A percentile compares a stretch with the other conserved stretches of the same genome.
phyloP scores from a whole-genome alignment of 1,284 basidiomycete genomes.

The Trametes hirsuta region DNA sequence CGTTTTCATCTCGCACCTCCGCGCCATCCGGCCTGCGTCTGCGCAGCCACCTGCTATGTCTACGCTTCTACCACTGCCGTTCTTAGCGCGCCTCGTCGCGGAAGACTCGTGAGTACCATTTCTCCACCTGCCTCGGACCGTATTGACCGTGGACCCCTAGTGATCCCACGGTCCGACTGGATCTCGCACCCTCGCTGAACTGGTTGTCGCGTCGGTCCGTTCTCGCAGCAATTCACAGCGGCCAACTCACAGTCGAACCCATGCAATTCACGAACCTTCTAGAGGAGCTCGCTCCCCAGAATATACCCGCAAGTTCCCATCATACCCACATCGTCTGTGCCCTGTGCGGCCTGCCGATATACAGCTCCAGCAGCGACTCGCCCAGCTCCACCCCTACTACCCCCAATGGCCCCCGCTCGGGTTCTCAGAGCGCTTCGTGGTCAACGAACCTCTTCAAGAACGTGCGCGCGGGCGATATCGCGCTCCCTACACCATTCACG shows the following conservation, averaged over 20 bases:
- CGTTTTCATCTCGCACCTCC: conserved; percentile 81
- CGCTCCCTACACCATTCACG: conserved; percentile 29
- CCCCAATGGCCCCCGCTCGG: conserved; percentile 31
- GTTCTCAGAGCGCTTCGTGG: conserved; percentile 48
- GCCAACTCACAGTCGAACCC: conserved; percentile 91
- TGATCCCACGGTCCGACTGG: conserved; percentile 91
- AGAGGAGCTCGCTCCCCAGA: conserved; percentile 51
- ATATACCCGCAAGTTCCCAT: conserved; percentile 46
- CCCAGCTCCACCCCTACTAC: conserved; percentile 33
- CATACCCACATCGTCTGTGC: conserved; percentile 57
- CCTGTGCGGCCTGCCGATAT: conserved; percentile 72
- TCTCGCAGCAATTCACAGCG: conserved; percentile 82
- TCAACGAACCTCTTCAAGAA: conserved; percentile 61
- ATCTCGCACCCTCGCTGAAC: conserved; percentile 92
- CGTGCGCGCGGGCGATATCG: conserved; percentile 38
- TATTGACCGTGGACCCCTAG: conserved; percentile 41
- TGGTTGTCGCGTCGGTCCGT: conserved; percentile 93
- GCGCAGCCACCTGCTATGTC: conserved; percentile 65
- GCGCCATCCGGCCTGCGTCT: conserved; percentile 66
- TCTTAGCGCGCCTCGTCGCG: conserved; percentile 77
- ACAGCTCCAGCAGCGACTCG: conserved; percentile 27
- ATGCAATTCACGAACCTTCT: conserved; percentile 59
- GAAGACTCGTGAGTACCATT: conserved; percentile 80
- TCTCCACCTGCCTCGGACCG: not conserved
- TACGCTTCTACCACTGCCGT: conserved; percentile 78